Conservation (phyloP, 2,329 filamentous ascomycete genomes). For the Metarhizium sp. region DNA sequence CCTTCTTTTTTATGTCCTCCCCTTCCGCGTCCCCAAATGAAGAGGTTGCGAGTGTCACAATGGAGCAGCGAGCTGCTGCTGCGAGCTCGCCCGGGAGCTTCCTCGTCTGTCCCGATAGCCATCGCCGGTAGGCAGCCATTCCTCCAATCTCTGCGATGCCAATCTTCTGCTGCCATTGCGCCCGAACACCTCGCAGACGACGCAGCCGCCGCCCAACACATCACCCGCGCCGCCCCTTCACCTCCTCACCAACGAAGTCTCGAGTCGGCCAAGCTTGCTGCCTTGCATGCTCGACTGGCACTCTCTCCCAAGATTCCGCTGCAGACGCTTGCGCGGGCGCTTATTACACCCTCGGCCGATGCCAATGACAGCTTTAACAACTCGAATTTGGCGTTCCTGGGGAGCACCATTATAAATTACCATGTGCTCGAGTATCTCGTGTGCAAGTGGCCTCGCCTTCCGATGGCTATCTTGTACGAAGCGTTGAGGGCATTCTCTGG, state of each 20-base stretch:
- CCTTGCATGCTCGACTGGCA: constrained; percentile 80
- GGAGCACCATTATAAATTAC: constrained; percentile 75
- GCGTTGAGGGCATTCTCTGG: constrained; percentile 80
- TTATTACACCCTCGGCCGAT: constrained; percentile 82
- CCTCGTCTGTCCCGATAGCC: constrained; percentile 6
- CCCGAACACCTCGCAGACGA: constrained; percentile 13
- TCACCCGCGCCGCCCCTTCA: constrained; percentile 43
- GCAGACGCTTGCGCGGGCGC: constrained; percentile 74
- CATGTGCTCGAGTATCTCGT: constrained; percentile 83
- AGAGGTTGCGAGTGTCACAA: constrained; percentile 31
- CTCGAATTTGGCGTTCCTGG: constrained; percentile 68
- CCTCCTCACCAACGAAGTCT: constrained; percentile 58
- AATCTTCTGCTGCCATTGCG: constrained; percentile 23
- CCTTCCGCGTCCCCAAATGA: constrained; percentile 19
- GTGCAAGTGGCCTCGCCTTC: constrained; percentile 82
- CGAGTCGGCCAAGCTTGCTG: constrained; percentile 79
- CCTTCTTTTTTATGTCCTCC: neutral
- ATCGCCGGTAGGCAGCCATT: constrained; percentile 17
- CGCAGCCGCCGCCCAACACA: constrained; percentile 10
- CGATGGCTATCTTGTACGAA: constrained; percentile 78
- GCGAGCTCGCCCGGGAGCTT: constrained; percentile 21
- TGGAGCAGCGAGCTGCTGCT: constrained; percentile 30
- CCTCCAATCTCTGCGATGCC: constrained; percentile 16
- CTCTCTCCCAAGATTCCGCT: constrained; percentile 75
- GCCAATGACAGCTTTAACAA: constrained; percentile 79